These are phyloP conservation scores for Mimosa pudica DNA, from an alignment of 306 rosid genomes.

Conservation along the genomic window DNA sequence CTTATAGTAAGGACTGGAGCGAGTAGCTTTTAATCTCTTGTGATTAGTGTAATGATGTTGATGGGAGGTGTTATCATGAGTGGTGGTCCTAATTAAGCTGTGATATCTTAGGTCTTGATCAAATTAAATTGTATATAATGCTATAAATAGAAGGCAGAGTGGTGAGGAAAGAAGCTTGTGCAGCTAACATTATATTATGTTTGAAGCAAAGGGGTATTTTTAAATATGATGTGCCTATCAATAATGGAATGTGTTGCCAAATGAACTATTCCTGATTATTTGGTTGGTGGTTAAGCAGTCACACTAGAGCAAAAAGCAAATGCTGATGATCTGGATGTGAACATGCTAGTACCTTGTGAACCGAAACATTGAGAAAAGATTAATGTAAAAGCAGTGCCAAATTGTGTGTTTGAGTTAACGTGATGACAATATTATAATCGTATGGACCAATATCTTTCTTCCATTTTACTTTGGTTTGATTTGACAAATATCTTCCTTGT, in stretches of 20 bases:
- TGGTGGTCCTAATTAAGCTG: neutral
- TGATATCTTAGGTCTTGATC: neutral
- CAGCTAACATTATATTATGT: neutral
- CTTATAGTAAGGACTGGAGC: too few relatives aligned
- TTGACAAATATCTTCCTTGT: neutral
- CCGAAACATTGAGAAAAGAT: neutral
- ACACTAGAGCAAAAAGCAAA: neutral
- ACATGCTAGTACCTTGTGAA: neutral
- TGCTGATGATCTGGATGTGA: neutral
- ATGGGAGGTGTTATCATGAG: too few relatives aligned
- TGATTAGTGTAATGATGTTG: too few relatives aligned
- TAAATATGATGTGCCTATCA: neutral
- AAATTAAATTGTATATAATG: neutral
- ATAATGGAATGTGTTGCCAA: neutral
- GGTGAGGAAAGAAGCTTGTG: neutral
- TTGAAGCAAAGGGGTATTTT: neutral
- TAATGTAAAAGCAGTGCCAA: too few relatives aligned
- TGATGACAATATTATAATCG: neutral
- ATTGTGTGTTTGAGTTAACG: neutral
- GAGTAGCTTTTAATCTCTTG: too few relatives aligned
- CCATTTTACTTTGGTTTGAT: neutral
- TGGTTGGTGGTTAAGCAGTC: neutral
- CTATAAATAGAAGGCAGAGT: neutral
- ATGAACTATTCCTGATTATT: neutral
- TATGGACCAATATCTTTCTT: neutral